These are phyloP conservation scores for Xerocomus brunneocitrinus DNA, from an alignment of 768 basidiomycete genomes.

Conservation along the genomic window DNA sequence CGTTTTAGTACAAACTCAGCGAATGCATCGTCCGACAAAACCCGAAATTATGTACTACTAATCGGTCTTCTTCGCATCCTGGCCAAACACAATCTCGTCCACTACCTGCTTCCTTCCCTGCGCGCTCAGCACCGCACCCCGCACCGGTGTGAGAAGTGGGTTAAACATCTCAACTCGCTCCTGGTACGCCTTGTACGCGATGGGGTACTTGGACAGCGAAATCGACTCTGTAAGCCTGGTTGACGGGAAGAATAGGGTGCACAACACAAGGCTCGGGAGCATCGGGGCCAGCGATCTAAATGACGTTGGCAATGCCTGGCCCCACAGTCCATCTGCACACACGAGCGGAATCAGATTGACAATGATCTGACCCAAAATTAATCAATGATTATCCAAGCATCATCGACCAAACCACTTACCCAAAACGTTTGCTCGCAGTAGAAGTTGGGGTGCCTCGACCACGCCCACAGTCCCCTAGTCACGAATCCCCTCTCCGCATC, in stretches of 20 bases:
- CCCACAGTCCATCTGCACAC: conserved; percentile 32
- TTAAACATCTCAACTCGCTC: conserved; percentile 78
- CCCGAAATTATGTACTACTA: conserved; percentile 9
- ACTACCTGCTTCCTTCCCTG: conserved; percentile 35
- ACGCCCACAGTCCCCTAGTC: conserved; percentile 82
- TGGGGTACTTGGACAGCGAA: conserved; percentile 66
- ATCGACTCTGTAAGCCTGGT: conserved; percentile 81
- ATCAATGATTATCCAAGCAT: background rate
- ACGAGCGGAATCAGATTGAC: conserved; percentile 65
- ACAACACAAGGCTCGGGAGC: conserved; percentile 57
- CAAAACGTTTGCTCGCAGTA: conserved; percentile 86
- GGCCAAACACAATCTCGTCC: conserved; percentile 44
- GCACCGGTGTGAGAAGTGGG: conserved; percentile 44
- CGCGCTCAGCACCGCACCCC: conserved; percentile 36
- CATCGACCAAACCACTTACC: conserved; percentile 39
- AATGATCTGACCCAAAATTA: conserved; percentile 45
- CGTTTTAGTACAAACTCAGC: conserved; percentile 4
- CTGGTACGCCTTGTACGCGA: conserved; percentile 67
- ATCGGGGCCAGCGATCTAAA: conserved; percentile 35
- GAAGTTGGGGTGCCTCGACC: conserved; percentile 90
- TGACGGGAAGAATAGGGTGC: conserved; percentile 69
- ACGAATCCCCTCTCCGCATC: conserved; percentile 79
- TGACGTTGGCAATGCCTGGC: conserved; percentile 22
- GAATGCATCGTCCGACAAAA: conserved; percentile 5
- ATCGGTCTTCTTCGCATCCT: conserved; percentile 24